phyloP scores from a whole-genome alignment of 2,329 filamentous ascomycete species.

The Elsinoe ampelina region DNA sequence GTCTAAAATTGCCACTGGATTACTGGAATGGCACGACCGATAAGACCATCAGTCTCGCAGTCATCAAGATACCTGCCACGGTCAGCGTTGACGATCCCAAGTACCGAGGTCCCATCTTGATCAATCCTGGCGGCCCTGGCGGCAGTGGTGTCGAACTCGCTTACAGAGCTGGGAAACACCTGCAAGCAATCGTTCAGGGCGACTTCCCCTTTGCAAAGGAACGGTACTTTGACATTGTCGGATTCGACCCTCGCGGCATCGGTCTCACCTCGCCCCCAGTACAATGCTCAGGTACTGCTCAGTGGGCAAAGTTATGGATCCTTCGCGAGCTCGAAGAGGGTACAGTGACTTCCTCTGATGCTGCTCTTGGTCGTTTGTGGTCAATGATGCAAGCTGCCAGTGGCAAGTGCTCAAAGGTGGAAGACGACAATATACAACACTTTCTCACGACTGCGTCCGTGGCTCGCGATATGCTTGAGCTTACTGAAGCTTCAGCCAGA shows the following conservation, averaged over 20 bases:
- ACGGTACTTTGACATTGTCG: conserved; percentile 35
- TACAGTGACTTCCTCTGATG: conserved; percentile 28
- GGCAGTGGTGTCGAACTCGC: conserved; percentile 31
- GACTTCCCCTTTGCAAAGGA: conserved; percentile 14
- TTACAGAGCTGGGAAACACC: conserved; percentile 18
- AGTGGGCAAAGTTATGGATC: conserved; percentile 20
- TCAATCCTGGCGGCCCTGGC: conserved; percentile 39
- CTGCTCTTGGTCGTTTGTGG: conserved; percentile 34
- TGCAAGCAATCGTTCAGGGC: conserved; percentile 19
- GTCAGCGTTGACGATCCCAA: conserved; percentile 31
- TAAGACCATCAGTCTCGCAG: conserved; percentile 32
- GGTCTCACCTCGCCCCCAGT: conserved; percentile 6
- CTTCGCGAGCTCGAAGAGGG: conserved; percentile 31
- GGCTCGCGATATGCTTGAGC: conserved; percentile 41
- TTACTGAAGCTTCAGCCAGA: conserved; percentile 30
- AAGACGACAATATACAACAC: conserved; percentile 27
- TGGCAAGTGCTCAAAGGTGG: conserved; percentile 21
- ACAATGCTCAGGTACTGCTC: background rate
- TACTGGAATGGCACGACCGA: conserved; percentile 31
- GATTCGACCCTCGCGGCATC: conserved; percentile 34
- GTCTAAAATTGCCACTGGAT: conserved; percentile 41
- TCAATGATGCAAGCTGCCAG: conserved; percentile 32
- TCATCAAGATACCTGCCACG: conserved; percentile 39
- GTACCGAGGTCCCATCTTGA: conserved; percentile 34
- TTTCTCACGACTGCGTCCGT: conserved; percentile 40